Base-by-base conservation (phyloP, 495 filamentous ascomycete genomes). In the Rusavskia elegans region DNA sequence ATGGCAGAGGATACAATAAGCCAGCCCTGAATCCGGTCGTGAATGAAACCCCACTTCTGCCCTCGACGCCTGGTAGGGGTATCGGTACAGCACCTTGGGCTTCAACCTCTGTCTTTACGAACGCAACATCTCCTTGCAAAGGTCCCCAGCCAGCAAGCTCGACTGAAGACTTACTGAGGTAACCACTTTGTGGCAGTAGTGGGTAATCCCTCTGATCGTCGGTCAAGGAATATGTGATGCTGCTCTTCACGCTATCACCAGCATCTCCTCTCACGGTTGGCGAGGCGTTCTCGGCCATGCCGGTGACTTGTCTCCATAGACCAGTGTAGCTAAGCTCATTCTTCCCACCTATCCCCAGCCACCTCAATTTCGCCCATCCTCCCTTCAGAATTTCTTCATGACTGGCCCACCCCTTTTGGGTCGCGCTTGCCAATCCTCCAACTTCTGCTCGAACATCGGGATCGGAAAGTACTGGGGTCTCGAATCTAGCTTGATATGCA, bases 371-470 rank as follows among this genome's bases (percentile, higher is more conserved):
- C 9, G 84, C 71, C 64, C 78, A 82, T 9, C 77, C 88, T 20
- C 89, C 89, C 56, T 80, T 86, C n/a, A 90, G 64, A 1, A 80
- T 79, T 67, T 97, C 93, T 55, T 95, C 90, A 59, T 98, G 90
- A 53, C 84, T 90, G 3, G 92, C 86, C 82, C 85, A 96, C 14
- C 79, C 75, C 61, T 95, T 95, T 55, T 87, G 77, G 3, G 86
- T 92, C 11, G 82, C 78, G 55, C 84, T 90, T 23, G 82, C 79
- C 42, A 92, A 74, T 2, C 75, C 87, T 55, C 89, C 87, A 46
- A 93, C 53, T 55, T 86, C 78, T 35, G 84, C 71, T 42, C 80
- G 74, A 45, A 90, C 68, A 58, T 92, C 81, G 0, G 92, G 90
- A 66, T 95, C 83, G 61, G 82, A 82, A 21, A 81, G 68, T 45